These are phyloP conservation scores for Bothriochloa decipiens DNA, from an alignment of 176 grass and related monocot species.

Conservation along the genomic window DNA sequence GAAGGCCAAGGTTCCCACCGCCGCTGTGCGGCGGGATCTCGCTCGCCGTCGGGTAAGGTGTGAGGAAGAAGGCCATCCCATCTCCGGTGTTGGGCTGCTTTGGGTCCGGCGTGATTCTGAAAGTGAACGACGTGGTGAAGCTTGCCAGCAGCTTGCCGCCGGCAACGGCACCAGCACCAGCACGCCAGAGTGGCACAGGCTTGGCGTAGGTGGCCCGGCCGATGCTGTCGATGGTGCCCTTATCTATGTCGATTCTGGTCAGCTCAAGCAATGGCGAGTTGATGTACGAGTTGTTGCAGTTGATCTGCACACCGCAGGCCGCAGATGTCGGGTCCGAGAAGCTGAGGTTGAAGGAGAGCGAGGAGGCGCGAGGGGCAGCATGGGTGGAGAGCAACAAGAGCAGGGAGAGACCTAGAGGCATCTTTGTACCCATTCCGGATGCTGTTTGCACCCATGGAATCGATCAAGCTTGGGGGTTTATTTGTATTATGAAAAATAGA, in stretches of 20 bases:
- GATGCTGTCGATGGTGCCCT: too few relatives aligned
- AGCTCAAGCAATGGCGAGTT: neutral
- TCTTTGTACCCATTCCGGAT: too few relatives aligned
- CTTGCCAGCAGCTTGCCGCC: neutral
- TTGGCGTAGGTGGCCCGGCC: neutral
- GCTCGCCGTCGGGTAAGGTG: neutral
- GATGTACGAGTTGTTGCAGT: neutral
- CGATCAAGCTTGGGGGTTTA: too few relatives aligned
- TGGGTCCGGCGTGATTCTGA: neutral
- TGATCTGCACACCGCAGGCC: neutral
- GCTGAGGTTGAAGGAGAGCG: neutral
- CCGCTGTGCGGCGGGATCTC: neutral
- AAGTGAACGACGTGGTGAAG: neutral
- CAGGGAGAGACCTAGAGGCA: too few relatives aligned
- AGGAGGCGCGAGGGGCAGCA: neutral
- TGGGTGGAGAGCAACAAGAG: too few relatives aligned
- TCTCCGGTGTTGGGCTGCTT: neutral
- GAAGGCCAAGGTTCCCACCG: neutral
- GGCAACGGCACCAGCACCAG: too few relatives aligned
- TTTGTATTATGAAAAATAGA: too few relatives aligned
- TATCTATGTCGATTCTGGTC: too few relatives aligned
- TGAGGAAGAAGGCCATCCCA: neutral
- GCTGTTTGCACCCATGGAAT: too few relatives aligned
- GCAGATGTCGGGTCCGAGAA: neutral
- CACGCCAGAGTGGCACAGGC: neutral